Evolutionary conservation across 176 grass and related monocot species (phyloP).

Genomic region (Guadua angustifolia): DNA sequence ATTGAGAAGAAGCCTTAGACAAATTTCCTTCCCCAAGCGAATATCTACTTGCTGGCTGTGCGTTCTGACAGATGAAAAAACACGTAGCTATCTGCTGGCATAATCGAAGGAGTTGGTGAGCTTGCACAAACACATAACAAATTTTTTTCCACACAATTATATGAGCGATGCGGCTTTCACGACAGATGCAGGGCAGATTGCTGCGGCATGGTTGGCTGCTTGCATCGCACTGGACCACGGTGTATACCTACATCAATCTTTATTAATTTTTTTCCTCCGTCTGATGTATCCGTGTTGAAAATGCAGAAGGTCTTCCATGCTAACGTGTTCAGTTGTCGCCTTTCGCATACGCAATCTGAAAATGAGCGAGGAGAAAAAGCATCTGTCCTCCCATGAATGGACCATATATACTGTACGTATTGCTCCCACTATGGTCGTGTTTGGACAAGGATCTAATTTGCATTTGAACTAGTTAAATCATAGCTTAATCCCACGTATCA

Average conservation of each 20-base stretch:
- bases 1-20: neutral
- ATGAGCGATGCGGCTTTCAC: neutral
- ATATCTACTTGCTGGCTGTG: no score
- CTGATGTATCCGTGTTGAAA: neutral
- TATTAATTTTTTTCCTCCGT: neutral
- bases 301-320: neutral
- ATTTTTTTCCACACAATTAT: neutral
- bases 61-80: neutral
- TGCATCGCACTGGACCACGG: conserved; percentile 3
- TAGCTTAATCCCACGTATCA: neutral
- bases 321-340: neutral
- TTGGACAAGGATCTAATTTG: neutral
- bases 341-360: neutral
- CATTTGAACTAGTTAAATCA: neutral
- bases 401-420: neutral
- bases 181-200: conserved; percentile 16
- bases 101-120: neutral
- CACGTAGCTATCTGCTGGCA: neutral
- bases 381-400: neutral
- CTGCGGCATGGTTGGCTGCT: neutral
- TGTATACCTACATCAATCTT: conserved; percentile 2
- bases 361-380: neutral
- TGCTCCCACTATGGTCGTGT: neutral
- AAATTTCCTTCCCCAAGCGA: neutral
- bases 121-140: neutral